Percentiles rank a stretch among this genome's conserved stretches.
phyloP scores from a whole-genome alignment of 1,284 basidiomycete species.

The Trichosporon sp. region DNA sequence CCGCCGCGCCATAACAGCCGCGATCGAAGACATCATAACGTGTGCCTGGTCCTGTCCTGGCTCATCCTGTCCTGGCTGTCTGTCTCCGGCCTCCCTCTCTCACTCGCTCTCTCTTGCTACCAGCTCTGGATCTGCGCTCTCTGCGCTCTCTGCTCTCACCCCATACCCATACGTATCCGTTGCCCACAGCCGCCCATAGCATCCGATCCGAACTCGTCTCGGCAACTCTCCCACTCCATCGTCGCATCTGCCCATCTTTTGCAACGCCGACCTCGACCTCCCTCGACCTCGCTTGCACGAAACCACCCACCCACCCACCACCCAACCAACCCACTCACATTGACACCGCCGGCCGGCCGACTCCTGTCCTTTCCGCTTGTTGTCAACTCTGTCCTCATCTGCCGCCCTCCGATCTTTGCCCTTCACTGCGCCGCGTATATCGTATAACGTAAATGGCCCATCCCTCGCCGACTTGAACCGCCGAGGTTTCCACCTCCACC shows the following conservation, averaged over 20 bases:
- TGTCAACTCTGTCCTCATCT: background rate
- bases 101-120: too few species aligned
- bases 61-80: background rate
- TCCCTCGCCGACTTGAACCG: background rate
- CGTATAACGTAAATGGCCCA: slow-evolving; percentile 1
- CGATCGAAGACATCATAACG: slow-evolving; percentile 3
- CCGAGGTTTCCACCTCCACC: background rate
- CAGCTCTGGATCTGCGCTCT: too few species aligned
- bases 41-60: slow-evolving; percentile 2
- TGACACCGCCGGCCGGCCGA: too few species aligned
- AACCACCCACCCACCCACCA: too few species aligned
- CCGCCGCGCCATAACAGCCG: too few species aligned
- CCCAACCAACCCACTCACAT: background rate
- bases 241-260: background rate
- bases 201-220: too few species aligned
- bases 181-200: too few species aligned
- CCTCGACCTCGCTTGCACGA: too few species aligned
- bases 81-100: too few species aligned
- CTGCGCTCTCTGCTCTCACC: too few species aligned
- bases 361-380: background rate
- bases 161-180: too few species aligned
- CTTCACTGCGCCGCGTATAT: background rate
- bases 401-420: background rate
- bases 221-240: background rate
- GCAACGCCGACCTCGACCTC: too few species aligned